Percentiles rank a stretch among this genome's conserved stretches.
These are phyloP conservation scores for Nakazawaea ernobii DNA, from an alignment of 805 yeast genomes.

Conservation along the genomic window DNA sequence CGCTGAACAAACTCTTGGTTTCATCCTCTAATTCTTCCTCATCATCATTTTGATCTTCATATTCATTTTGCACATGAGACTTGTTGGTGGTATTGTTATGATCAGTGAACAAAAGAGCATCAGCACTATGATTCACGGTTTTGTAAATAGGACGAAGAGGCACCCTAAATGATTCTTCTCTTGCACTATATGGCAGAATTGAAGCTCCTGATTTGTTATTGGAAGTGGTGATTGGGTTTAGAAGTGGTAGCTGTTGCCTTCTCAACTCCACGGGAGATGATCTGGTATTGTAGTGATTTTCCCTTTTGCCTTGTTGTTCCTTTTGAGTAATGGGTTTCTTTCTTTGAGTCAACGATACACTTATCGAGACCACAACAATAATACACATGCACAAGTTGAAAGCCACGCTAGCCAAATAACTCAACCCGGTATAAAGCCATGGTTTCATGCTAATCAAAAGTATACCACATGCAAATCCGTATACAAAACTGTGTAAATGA, in stretches of 20 bases:
- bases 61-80: not conserved
- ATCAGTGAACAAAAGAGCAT: not conserved
- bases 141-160: too few species aligned
- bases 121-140: not conserved
- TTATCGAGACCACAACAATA: conserved; percentile 14
- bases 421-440: conserved; percentile 15
- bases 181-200: not conserved
- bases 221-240: conserved; percentile 1
- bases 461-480: conserved; percentile 17
- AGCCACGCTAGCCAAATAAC: conserved; percentile 17
- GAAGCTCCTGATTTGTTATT: not conserved
- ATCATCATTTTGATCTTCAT: conserved; percentile 1
- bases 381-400: conserved; percentile 15
- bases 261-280: conserved; percentile 1
- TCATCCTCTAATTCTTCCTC: conserved; percentile 3
- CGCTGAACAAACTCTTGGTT: conserved; percentile 6
- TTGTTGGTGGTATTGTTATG: not conserved
- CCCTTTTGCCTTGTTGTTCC: not conserved
- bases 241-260: conserved; percentile 1
- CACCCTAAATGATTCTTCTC: not conserved
- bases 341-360: conserved; percentile 13
- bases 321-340: not conserved
- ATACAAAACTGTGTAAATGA: conserved; percentile 21
- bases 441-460: conserved; percentile 19
- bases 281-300: conserved; percentile 6